Evolutionary conservation across 2,329 filamentous ascomycete genomes (phyloP).

Genomic region (Trichoderma endophyticum): DNA sequence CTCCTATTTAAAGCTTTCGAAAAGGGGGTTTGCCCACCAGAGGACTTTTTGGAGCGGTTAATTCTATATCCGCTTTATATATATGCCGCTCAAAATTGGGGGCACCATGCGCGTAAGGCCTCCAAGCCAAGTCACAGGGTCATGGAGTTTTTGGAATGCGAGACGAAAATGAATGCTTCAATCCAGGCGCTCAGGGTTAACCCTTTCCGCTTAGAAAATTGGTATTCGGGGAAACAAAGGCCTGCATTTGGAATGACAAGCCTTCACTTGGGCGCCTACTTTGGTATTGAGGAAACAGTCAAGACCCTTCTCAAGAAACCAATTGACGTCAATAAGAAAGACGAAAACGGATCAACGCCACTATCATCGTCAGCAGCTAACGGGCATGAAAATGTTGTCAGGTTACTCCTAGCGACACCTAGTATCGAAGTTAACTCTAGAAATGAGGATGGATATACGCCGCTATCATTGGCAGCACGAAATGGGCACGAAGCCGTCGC

Average conservation of each 20-base stretch:
- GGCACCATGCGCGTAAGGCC: neutral
- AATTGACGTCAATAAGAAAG: too few relatives aligned
- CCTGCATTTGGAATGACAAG: neutral
- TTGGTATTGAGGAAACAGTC: neutral
- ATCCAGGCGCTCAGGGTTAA: accelerated
- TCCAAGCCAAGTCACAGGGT: too few relatives aligned
- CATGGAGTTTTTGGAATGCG: neutral
- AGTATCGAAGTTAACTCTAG: neutral
- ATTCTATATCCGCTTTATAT: too few relatives aligned
- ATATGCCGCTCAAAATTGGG: neutral
- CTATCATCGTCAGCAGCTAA: neutral
- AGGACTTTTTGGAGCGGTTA: accelerated
- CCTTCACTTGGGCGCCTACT: neutral
- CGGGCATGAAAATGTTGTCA: neutral
- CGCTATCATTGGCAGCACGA: neutral
- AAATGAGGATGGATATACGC: neutral
- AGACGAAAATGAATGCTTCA: neutral
- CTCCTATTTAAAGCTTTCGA: neutral
- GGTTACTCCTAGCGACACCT: neutral
- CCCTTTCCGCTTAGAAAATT: too few relatives aligned
- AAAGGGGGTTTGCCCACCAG: accelerated
- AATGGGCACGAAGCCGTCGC: neutral
- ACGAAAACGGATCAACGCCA: accelerated
- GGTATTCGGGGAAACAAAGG: neutral
- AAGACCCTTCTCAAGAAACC: neutral